Evolutionary conservation across 2,329 filamentous ascomycete genomes (phyloP).

Genomic region (Fusarium devonianum): DNA sequence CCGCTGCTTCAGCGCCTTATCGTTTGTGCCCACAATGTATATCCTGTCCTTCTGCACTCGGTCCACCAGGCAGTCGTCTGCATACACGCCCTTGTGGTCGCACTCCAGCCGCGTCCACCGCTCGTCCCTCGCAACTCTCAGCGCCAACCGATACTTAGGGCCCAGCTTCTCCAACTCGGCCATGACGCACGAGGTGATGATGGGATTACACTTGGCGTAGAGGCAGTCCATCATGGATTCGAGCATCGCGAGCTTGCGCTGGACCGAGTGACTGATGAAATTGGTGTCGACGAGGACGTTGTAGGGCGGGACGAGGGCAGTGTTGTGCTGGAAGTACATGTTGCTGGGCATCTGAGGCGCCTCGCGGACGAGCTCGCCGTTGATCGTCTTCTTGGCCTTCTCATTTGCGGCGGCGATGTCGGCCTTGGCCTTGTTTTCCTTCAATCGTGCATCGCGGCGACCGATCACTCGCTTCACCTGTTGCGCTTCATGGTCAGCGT

Average conservation of each 20-base stretch:
- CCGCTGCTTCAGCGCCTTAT: conserved; percentile 81
- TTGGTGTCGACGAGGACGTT: conserved; percentile 75
- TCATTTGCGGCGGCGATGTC: conserved; percentile 64
- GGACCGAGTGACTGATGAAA: conserved; percentile 89
- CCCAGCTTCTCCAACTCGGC: conserved; percentile 90
- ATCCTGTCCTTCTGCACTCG: conserved; percentile 76
- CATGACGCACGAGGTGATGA: conserved; percentile 81
- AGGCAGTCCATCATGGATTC: conserved; percentile 93
- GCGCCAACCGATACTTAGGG: conserved; percentile 83
- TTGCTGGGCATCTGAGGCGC: conserved; percentile 82
- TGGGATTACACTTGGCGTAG: conserved; percentile 88
- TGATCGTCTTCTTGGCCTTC: conserved; percentile 64
- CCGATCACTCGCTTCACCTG: conserved; percentile 84
- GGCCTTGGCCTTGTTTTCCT: conserved; percentile 78
- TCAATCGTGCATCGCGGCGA: conserved; percentile 79
- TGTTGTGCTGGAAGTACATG: conserved; percentile 91
- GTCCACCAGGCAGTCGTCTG: conserved; percentile 85
- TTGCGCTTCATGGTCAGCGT: conserved; percentile 19
- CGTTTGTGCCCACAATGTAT: conserved; percentile 80
- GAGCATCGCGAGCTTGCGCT: conserved; percentile 86
- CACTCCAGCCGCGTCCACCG: conserved; percentile 86
- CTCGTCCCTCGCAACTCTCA: conserved; percentile 87
- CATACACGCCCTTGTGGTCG: conserved; percentile 83
- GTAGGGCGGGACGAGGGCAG: conserved; percentile 84
- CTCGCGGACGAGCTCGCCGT: conserved; percentile 73